Evolutionary conservation across 2,329 filamentous ascomycete genomes (phyloP).

Genomic region (Acrocalymma vagum): DNA sequence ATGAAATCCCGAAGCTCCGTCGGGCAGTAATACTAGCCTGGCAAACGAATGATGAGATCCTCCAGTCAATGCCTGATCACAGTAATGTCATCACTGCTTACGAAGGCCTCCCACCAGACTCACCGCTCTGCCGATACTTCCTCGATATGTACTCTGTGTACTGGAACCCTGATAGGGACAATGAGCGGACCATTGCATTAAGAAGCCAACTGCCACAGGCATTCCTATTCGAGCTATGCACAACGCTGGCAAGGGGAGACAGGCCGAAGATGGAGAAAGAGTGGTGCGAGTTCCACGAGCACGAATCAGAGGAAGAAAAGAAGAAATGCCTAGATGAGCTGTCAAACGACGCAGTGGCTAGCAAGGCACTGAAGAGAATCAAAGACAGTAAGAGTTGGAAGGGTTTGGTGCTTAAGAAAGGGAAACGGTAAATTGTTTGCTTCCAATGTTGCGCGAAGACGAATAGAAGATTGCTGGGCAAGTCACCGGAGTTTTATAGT

Average conservation of each 20-base stretch:
- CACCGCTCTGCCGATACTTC: slow-evolving; percentile 43
- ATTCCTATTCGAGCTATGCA: slow-evolving; percentile 44
- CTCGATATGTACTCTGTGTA: slow-evolving; percentile 47
- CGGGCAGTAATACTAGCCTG: slow-evolving; percentile 42
- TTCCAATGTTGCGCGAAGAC: no score
- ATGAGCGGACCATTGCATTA: slow-evolving; percentile 37
- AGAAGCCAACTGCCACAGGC: slow-evolving; percentile 44
- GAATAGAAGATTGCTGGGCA: no score
- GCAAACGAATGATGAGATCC: slow-evolving; percentile 46
- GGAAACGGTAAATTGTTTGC: slow-evolving; percentile 37
- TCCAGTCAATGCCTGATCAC: slow-evolving; percentile 47
- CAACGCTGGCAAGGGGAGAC: slow-evolving; percentile 40
- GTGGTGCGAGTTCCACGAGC: slow-evolving; percentile 48
- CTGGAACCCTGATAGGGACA: slow-evolving; percentile 45
- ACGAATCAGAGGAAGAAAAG: slow-evolving; percentile 41
- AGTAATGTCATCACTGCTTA: slow-evolving; percentile 47
- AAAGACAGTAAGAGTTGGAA: slow-evolving; percentile 47
- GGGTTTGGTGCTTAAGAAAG: slow-evolving; percentile 45
- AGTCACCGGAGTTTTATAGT: no score
- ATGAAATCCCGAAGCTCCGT: slow-evolving; percentile 41
- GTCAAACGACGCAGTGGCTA: slow-evolving; percentile 36
- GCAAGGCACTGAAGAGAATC: slow-evolving; percentile 42
- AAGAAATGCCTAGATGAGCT: slow-evolving; percentile 42
- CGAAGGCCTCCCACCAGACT: slow-evolving; percentile 36
- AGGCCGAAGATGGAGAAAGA: slow-evolving; percentile 45